Evolutionary conservation across 192 early-diverging fungal genomes (phyloP).

Genomic region (Coemansia sp.): DNA sequence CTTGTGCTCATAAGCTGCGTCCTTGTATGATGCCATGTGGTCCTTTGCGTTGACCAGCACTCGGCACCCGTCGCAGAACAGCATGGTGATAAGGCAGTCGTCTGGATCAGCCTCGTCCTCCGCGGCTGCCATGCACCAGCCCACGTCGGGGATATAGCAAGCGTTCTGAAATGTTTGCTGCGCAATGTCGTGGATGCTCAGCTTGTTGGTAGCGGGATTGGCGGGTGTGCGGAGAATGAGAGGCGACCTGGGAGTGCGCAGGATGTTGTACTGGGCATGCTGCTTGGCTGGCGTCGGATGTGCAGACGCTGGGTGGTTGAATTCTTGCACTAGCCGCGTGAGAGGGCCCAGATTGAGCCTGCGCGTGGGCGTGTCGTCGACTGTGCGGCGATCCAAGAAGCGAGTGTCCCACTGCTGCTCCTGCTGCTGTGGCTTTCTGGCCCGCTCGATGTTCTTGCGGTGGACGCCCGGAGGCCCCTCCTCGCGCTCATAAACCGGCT

Average conservation of each 20-base stretch:
- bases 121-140: slow-evolving; percentile 47
- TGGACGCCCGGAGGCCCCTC: too few relatives aligned
- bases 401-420: slow-evolving; percentile 26
- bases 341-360: slow-evolving; percentile 37
- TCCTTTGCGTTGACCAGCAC: slow-evolving; percentile 26
- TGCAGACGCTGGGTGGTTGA: slow-evolving; percentile 9
- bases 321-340: slow-evolving; percentile 36
- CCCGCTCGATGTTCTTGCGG: not conserved
- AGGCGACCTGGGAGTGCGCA: slow-evolving; percentile 18
- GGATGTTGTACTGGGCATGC: not conserved
- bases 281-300: not conserved
- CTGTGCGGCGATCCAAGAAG: slow-evolving; percentile 24
- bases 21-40: slow-evolving; percentile 25
- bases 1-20: slow-evolving; percentile 11
- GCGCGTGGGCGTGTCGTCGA: slow-evolving; percentile 36
- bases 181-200: not conserved
- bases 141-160: slow-evolving; percentile 44
- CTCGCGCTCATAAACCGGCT: too few relatives aligned
- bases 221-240: slow-evolving; percentile 18
- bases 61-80: slow-evolving; percentile 47
- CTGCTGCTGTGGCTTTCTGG: not conserved
- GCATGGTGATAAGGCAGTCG: slow-evolving; percentile 28
- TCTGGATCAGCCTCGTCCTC: slow-evolving; percentile 12
- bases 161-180: slow-evolving; percentile 19
- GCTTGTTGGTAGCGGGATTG: not conserved